Conservation (phyloP, 2,329 filamentous ascomycete genomes). For the Aspergillus sp. region DNA sequence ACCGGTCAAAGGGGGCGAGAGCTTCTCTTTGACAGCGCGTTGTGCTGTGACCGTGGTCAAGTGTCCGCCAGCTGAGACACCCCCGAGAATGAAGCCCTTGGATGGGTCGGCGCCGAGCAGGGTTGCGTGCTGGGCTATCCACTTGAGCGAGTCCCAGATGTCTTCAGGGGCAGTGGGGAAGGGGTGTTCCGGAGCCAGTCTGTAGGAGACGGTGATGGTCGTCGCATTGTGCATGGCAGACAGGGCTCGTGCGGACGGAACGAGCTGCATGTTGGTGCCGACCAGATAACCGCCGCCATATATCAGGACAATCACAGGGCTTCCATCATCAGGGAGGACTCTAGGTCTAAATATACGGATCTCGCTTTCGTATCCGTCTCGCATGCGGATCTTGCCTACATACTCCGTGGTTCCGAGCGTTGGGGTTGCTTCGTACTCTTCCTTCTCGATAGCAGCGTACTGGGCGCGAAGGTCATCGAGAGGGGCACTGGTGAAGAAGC, state of each 20-base stretch:
- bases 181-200: not conserved
- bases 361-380: conserved; percentile 6
- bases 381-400: conserved; percentile 1
- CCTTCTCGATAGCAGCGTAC: not conserved
- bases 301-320: conserved; percentile 2
- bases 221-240: not conserved
- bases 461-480: not conserved
- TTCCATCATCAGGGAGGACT: not conserved
- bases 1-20: conserved; percentile 1
- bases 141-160: conserved; percentile 3
- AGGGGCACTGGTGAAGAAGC: not conserved
- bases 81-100: conserved; percentile 1
- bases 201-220: not conserved
- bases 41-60: conserved; percentile 1
- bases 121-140: conserved; percentile 2
- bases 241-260: not conserved
- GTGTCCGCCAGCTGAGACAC: not conserved
- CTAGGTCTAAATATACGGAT: not conserved
- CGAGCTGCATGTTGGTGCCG: conserved; percentile 1
- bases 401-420: not conserved
- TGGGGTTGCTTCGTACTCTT: not conserved
- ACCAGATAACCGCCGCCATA: conserved; percentile 1
- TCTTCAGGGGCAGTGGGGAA: conserved; percentile 5
- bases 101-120: conserved; percentile 4
- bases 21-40: not conserved